phyloP scores from a whole-genome alignment of 1,284 basidiomycete genomes.

The Cronartium quercuum region DNA sequence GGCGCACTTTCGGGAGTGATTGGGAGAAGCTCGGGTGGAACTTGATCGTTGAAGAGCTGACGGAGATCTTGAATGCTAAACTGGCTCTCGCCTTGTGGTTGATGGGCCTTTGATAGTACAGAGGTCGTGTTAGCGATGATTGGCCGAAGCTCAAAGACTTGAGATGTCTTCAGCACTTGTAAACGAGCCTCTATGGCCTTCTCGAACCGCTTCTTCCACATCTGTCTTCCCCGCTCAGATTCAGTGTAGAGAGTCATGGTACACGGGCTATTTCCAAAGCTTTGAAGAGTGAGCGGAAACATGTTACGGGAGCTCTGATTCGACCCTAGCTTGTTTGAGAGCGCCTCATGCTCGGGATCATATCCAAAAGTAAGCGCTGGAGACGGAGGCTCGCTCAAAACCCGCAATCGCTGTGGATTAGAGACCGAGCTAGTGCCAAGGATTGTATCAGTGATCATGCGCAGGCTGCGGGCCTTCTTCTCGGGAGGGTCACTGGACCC shows the following conservation, averaged over 20 bases:
- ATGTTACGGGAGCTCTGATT: neutral
- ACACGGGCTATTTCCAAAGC: slow-evolving; percentile 17
- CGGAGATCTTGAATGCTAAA: slow-evolving; percentile 20
- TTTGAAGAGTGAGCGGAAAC: slow-evolving; percentile 31
- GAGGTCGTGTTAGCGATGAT: slow-evolving; percentile 37
- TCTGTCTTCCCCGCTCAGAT: slow-evolving; percentile 62
- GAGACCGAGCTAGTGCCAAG: neutral
- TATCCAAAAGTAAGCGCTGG: neutral
- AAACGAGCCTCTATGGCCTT: slow-evolving; percentile 77
- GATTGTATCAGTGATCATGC: neutral
- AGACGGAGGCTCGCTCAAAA: neutral
- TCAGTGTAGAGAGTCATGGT: slow-evolving; percentile 70
- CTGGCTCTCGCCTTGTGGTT: neutral
- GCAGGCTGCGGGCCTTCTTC: slow-evolving; percentile 14
- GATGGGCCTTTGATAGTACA: no score
- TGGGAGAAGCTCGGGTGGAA: slow-evolving; percentile 11
- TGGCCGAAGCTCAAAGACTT: slow-evolving; percentile 55
- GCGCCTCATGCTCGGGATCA: neutral
- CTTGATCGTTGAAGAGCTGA: slow-evolving; percentile 11
- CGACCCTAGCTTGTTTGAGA: neutral
- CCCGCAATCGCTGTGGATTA: neutral
- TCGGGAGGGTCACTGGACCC: slow-evolving; percentile 5
- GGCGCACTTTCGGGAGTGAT: no score
- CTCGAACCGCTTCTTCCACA: slow-evolving; percentile 84
- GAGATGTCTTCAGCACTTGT: slow-evolving; percentile 82